Conservation (phyloP, 768 basidiomycete species). For the Amanita molliuscula region DNA sequence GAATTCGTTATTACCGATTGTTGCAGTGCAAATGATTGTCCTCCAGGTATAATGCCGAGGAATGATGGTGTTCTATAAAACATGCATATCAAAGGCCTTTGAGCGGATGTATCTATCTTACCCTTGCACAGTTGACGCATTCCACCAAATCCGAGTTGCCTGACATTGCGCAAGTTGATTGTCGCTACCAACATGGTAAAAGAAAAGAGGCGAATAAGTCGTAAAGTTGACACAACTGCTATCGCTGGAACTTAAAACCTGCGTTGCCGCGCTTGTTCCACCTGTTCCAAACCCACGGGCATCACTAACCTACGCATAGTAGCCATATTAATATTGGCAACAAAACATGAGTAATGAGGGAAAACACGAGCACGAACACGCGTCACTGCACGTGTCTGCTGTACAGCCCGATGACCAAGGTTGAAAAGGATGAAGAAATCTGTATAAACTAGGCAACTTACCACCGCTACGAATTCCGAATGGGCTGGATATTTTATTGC, state of each 20-base stretch:
- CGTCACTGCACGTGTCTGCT: too few relatives aligned
- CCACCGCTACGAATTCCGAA: conserved; percentile 56
- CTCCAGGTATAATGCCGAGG: conserved; percentile 70
- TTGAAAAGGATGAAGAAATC: conserved; percentile 4
- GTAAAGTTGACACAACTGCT: conserved; percentile 49
- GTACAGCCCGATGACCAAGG: not conserved
- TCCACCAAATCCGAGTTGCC: conserved; percentile 58
- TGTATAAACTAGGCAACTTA: not conserved
- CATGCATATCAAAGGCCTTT: not conserved
- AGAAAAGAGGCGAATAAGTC: conserved; percentile 39
- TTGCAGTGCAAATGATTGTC: conserved; percentile 61
- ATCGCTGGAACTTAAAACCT: conserved; percentile 40
- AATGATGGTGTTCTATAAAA: conserved; percentile 43
- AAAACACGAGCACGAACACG: too few relatives aligned
- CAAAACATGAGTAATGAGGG: too few relatives aligned
- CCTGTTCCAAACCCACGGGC: conserved; percentile 49
- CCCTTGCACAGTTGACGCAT: conserved; percentile 37
- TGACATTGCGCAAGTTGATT: conserved; percentile 59
- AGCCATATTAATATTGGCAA: not conserved
- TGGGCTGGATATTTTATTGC: conserved; percentile 52
- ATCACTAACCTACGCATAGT: conserved; percentile 22
- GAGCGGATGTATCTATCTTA: conserved; percentile 15
- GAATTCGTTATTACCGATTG: conserved; percentile 31
- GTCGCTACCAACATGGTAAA: conserved; percentile 48
- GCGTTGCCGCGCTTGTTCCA: conserved; percentile 59